Percentiles rank a stretch among this genome's conserved stretches.
Evolutionary conservation across 148 eudicot genomes (phyloP).

Genomic region (Spergularia bocconei): DNA sequence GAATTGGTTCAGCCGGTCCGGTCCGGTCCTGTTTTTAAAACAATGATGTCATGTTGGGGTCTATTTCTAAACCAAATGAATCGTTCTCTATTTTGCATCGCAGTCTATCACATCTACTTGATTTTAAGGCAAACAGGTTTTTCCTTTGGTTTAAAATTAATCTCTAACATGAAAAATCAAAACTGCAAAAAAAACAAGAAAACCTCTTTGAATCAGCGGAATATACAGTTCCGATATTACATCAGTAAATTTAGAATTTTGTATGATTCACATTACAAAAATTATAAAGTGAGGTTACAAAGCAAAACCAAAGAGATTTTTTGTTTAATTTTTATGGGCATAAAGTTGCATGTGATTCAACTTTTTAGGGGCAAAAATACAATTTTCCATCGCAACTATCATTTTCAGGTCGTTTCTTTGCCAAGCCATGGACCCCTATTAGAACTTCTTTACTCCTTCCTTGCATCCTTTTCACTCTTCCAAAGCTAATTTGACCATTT

Average conservation of each 20-base stretch:
- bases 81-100: too few relatives aligned
- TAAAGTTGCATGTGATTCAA: conserved; percentile 13
- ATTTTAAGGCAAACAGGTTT: too few relatives aligned
- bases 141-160: too few relatives aligned
- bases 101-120: too few relatives aligned
- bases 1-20: too few relatives aligned
- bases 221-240: too few relatives aligned
- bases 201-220: too few relatives aligned
- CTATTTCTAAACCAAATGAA: too few relatives aligned
- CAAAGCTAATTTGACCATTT: background rate
- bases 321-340: background rate
- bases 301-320: conserved; percentile 6
- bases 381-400: conserved; percentile 4
- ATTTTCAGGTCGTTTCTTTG: conserved; percentile 2
- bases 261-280: background rate
- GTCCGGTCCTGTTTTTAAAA: too few relatives aligned
- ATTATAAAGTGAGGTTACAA: background rate
- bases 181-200: too few relatives aligned
- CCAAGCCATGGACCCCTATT: background rate
- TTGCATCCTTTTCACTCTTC: conserved; percentile 18
- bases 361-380: conserved; percentile 17
- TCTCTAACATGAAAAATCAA: too few relatives aligned
- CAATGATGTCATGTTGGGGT: too few relatives aligned
- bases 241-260: background rate
- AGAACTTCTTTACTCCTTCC: conserved; percentile 16